Conservation (phyloP, 441 rosid genomes). For the Breynia disticha region DNA sequence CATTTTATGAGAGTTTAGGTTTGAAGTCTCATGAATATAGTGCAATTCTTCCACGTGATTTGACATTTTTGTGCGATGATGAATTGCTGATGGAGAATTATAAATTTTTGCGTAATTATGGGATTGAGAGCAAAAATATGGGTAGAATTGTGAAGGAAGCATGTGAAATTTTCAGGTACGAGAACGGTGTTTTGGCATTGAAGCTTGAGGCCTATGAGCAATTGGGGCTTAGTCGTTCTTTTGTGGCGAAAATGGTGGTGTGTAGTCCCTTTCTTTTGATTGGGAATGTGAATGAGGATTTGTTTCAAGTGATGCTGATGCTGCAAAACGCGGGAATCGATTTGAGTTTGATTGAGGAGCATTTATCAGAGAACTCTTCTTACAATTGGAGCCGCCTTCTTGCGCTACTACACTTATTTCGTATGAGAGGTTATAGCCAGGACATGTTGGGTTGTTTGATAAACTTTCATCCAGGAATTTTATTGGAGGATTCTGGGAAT, state of each 20-base stretch:
- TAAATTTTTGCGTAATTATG: conserved; percentile 52
- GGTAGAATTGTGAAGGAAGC: conserved; percentile 60
- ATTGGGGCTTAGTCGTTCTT: conserved; percentile 42
- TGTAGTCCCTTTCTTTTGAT: conserved; percentile 47
- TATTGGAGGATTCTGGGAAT: conserved; percentile 53
- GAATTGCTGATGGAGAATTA: conserved; percentile 50
- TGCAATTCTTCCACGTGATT: conserved; percentile 38
- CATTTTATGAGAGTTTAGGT: conserved; percentile 77
- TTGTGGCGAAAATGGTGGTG: conserved; percentile 35
- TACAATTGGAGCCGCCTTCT: conserved; percentile 53
- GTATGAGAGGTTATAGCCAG: conserved; percentile 20
- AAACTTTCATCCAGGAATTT: conserved; percentile 35
- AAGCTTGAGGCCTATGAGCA: conserved; percentile 55
- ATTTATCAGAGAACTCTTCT: too few relatives aligned
- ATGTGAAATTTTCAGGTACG: conserved; percentile 38
- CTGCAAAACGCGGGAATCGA: conserved; percentile 40
- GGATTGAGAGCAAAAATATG: conserved; percentile 41
- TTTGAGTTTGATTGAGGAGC: conserved; percentile 34
- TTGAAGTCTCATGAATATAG: conserved; percentile 38
- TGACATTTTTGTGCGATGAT: conserved; percentile 64
- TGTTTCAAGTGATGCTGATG: conserved; percentile 33
- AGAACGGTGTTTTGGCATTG: conserved; percentile 36
- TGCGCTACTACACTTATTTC: conserved; percentile 34
- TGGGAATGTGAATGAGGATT: conserved; percentile 35
- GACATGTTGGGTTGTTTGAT: conserved; percentile 34